Evolutionary conservation across 768 basidiomycete species (phyloP).

Genomic region (Chlorophyllum brunneum): DNA sequence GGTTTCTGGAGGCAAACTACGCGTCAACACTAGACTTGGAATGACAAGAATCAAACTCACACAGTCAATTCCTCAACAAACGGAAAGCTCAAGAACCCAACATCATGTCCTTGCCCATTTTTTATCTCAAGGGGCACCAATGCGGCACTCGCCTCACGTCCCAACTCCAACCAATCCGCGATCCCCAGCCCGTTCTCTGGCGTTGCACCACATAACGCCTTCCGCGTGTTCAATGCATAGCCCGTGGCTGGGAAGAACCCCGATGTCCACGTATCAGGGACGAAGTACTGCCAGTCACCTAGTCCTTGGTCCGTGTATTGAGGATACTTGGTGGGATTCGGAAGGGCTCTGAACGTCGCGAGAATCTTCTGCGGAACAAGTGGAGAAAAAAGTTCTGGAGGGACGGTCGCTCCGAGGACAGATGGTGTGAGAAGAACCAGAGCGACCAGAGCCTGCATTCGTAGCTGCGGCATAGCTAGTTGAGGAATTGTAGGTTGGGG

Average conservation of each 20-base stretch:
- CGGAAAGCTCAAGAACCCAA: constrained; percentile 68
- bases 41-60: constrained; percentile 32
- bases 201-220: constrained; percentile 40
- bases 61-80: constrained; percentile 58
- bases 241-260: constrained; percentile 63
- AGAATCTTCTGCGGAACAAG: constrained; percentile 57
- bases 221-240: constrained; percentile 56
- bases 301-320: constrained; percentile 48
- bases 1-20: constrained; percentile 37
- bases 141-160: constrained; percentile 46
- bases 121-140: constrained; percentile 45
- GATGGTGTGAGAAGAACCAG: constrained; percentile 3
- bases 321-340: constrained; percentile 48
- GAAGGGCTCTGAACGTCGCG: constrained; percentile 43
- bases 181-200: constrained; percentile 31
- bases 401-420: constrained; percentile 19
- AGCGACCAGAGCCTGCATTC: not conserved
- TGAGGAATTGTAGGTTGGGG: not conserved
- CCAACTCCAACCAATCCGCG: constrained; percentile 57
- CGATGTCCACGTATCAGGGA: constrained; percentile 60
- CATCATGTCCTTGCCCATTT: constrained; percentile 59
- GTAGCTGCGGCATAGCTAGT: not conserved
- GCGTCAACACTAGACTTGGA: not conserved
- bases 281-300: constrained; percentile 53
- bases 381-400: constrained; percentile 55